These are phyloP conservation scores for Aspergillus asperescens DNA, from an alignment of 495 filamentous ascomycete species.

Conservation along the genomic window DNA sequence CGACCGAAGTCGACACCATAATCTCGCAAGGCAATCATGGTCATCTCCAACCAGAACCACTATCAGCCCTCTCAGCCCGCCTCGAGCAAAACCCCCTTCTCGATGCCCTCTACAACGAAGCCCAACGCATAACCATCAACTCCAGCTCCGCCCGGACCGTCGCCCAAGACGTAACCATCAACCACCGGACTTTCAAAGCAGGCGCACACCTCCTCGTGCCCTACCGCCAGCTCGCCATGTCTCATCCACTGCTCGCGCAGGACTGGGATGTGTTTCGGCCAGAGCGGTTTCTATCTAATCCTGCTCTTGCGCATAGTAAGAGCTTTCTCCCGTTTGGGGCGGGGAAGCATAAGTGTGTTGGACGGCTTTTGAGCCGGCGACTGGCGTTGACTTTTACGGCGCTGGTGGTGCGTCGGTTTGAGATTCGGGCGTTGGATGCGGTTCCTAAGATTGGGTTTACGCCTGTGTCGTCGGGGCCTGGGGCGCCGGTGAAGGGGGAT, in stretches of 20 bases:
- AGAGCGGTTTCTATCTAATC: slow-evolving; percentile 1
- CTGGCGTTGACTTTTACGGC: background rate
- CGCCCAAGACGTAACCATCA: background rate
- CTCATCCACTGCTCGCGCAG: background rate
- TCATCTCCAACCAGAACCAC: background rate
- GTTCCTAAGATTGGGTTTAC: background rate
- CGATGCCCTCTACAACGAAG: slow-evolving; percentile 1
- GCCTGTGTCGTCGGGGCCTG: slow-evolving; percentile 1
- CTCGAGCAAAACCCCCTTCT: slow-evolving; percentile 1
- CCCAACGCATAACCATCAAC: background rate
- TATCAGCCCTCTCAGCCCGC: background rate
- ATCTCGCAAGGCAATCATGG: background rate
- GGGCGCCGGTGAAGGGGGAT: background rate
- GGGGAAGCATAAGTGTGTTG: slow-evolving; percentile 3
- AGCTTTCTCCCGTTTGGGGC: slow-evolving; percentile 1
- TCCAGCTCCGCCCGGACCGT: slow-evolving; percentile 1
- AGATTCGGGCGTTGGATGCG: background rate
- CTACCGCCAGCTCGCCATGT: slow-evolving; percentile 6
- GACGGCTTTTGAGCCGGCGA: background rate
- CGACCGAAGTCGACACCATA: background rate
- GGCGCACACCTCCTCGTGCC: background rate
- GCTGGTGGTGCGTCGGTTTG: background rate
- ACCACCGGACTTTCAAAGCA: background rate
- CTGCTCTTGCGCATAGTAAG: background rate
- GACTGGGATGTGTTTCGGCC: slow-evolving; percentile 3